Conservation (phyloP, 352 stramenopile genomes). For the Thalassiosira hispida region DNA sequence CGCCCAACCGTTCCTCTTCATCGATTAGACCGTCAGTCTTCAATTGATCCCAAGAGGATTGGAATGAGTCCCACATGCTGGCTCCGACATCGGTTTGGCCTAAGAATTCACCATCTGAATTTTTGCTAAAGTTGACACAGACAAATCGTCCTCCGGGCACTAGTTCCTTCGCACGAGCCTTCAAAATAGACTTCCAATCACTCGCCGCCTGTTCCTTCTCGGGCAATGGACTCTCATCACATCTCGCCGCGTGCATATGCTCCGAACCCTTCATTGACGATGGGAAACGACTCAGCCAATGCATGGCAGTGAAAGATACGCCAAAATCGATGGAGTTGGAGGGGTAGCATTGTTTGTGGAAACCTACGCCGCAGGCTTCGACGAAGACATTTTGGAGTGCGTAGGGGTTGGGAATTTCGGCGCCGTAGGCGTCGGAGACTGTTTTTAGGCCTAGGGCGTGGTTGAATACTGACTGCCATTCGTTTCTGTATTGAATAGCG, state of each 20-base stretch:
- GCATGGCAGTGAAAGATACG: slow-evolving; percentile 64
- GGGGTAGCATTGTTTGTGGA: slow-evolving; percentile 63
- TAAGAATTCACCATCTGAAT: slow-evolving; percentile 61
- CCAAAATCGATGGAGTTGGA: slow-evolving; percentile 61
- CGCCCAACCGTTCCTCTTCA: slow-evolving; percentile 42
- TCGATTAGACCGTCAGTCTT: slow-evolving; percentile 51
- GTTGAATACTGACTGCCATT: slow-evolving; percentile 67
- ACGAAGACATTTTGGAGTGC: slow-evolving; percentile 49
- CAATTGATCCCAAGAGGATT: slow-evolving; percentile 52
- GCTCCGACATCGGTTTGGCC: slow-evolving; percentile 56
- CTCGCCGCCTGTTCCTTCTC: slow-evolving; percentile 49
- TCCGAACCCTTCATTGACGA: slow-evolving; percentile 30
- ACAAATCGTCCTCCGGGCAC: slow-evolving; percentile 51
- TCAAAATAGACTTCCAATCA: slow-evolving; percentile 60
- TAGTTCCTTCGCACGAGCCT: slow-evolving; percentile 55
- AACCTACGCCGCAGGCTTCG: slow-evolving; percentile 47
- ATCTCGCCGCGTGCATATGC: slow-evolving; percentile 47
- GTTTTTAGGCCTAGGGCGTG: slow-evolving; percentile 46
- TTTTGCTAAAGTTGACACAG: slow-evolving; percentile 64
- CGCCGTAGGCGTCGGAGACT: slow-evolving; percentile 46
- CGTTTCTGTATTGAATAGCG: slow-evolving; percentile 39
- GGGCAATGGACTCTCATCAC: slow-evolving; percentile 4
- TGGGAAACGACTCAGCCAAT: slow-evolving; percentile 55
- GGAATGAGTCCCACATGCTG: slow-evolving; percentile 68
- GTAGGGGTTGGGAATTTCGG: slow-evolving; percentile 37